Base-by-base conservation (phyloP, 1,139 yeast species). In the Spathaspora sp. region DNA sequence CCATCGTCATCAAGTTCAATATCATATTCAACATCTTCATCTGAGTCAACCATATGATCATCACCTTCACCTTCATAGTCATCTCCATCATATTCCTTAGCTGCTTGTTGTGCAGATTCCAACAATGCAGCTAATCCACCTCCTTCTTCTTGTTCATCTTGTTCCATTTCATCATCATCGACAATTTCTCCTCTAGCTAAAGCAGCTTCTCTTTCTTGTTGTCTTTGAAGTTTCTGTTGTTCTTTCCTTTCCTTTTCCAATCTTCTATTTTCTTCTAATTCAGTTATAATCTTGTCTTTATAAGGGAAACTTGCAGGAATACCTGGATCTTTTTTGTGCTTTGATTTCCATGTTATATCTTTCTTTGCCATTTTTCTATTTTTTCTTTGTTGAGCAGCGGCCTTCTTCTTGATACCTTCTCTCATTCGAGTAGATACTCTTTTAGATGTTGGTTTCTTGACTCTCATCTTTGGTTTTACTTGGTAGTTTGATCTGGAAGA, bases 241-340 rank as follows among this genome's bases (percentile, higher is more conserved):
- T 78, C 82, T 56, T 73, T 84, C 51, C 76, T 84, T 61, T 86
- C 95, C 45, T 72, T 71, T 27, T 82, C 90, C 20, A 65, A 66
- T 61, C 82, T 74, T 65, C 87, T 84, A 47, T 77, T 74, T 45
- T 79, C 84, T 68, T 91, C 98, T 52, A 93, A 83, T 61, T 93
- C 95, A 50, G 76, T 80, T 52, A 93, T 71, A 50, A 93, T 82
- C 66, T 81, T 79, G 54, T 88, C 95, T 67, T 91, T 93, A 72
- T 89, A 91, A 31, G 98, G 99, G 78, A 90, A 93, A 56, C 86
- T 84, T 43, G 96, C 75, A 47, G 99, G 99, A 57, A 93, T 93
- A 56, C 97, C 97, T 7, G 91, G 91, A 64, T 90, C 97, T 69
- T 88, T 91, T 60, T 82, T 81, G 49, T 72, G 70, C 63, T 85